Evolutionary conservation across 148 eudicot species (phyloP).

Genomic region (Rhododendron simsii): DNA sequence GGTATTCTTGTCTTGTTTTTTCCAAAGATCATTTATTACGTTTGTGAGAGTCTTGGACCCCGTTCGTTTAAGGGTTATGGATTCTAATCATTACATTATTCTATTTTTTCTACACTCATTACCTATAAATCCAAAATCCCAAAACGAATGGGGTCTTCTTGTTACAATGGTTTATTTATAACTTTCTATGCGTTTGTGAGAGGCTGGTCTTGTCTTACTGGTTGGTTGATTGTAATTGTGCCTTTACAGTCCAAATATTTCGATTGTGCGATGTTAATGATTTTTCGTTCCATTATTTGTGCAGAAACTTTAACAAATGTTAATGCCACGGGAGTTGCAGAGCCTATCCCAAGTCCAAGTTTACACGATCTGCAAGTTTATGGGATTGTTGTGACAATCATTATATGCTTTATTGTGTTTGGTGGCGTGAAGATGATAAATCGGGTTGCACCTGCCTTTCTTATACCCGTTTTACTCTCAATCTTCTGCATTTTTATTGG

Average conservation of each 20-base stretch:
- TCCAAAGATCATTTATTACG: neutral
- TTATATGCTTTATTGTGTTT: constrained; percentile 89
- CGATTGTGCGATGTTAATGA: neutral
- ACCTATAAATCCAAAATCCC: no score
- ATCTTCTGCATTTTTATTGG: constrained; percentile 86
- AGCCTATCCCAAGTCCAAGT: constrained; percentile 69
- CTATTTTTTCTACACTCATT: no score
- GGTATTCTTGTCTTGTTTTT: neutral
- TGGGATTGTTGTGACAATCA: constrained; percentile 89
- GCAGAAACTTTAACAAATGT: constrained; percentile 69
- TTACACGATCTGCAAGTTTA: constrained; percentile 94
- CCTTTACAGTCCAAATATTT: neutral
- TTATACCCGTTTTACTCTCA: constrained; percentile 89
- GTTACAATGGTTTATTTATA: neutral
- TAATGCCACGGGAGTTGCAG: constrained; percentile 64
- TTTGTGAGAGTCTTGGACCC: neutral
- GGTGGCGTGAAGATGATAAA: constrained; percentile 99
- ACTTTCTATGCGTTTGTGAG: neutral
- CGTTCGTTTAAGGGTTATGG: no score
- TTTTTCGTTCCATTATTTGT: constrained; percentile 5
- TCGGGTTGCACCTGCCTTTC: constrained; percentile 95
- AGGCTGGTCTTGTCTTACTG: neutral
- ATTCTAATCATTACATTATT: no score
- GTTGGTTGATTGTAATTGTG: constrained; percentile 8
- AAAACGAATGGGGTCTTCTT: no score